Evolutionary conservation across 2,329 filamentous ascomycete genomes (phyloP).

Genomic region (Rutstroemia sydowiana): DNA sequence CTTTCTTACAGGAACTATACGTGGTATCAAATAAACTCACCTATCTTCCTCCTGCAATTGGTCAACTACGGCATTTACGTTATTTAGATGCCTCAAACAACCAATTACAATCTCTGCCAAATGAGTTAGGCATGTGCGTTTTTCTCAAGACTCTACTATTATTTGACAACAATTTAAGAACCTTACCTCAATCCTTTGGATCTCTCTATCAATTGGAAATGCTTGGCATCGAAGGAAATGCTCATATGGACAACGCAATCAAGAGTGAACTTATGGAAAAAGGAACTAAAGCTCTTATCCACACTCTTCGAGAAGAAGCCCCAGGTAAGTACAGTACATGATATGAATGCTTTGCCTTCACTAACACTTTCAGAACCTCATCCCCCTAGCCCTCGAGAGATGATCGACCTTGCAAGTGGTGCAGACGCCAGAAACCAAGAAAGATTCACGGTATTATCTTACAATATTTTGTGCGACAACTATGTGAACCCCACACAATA

Average conservation of each 20-base stretch:
- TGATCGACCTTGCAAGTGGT: slow-evolving; percentile 70
- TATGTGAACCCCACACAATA: slow-evolving; percentile 81
- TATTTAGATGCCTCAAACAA: slow-evolving; percentile 88
- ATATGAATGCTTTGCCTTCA: neutral
- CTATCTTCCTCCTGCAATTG: slow-evolving; percentile 71
- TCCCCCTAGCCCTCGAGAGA: slow-evolving; percentile 68
- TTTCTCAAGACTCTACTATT: slow-evolving; percentile 78
- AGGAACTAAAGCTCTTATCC: slow-evolving; percentile 79
- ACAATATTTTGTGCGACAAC: slow-evolving; percentile 93
- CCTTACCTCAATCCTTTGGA: slow-evolving; percentile 78
- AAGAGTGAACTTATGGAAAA: slow-evolving; percentile 81
- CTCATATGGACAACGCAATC: slow-evolving; percentile 66
- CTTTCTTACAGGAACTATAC: slow-evolving; percentile 85
- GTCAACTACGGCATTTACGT: slow-evolving; percentile 71
- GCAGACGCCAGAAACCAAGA: slow-evolving; percentile 49
- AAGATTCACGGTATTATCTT: slow-evolving; percentile 78
- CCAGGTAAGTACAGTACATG: slow-evolving; percentile 55
- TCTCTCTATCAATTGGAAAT: slow-evolving; percentile 83
- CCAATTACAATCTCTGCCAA: slow-evolving; percentile 70
- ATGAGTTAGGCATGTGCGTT: slow-evolving; percentile 94
- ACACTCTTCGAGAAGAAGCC: slow-evolving; percentile 73
- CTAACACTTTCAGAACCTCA: slow-evolving; percentile 53
- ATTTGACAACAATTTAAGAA: slow-evolving; percentile 83
- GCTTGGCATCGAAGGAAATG: slow-evolving; percentile 88
- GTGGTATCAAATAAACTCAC: slow-evolving; percentile 88